A percentile compares a stretch with the other conserved stretches of the same genome.
These are phyloP conservation scores for Nannochloris sp. DNA, from an alignment of 139 green algal genomes.

Conservation along the genomic window DNA sequence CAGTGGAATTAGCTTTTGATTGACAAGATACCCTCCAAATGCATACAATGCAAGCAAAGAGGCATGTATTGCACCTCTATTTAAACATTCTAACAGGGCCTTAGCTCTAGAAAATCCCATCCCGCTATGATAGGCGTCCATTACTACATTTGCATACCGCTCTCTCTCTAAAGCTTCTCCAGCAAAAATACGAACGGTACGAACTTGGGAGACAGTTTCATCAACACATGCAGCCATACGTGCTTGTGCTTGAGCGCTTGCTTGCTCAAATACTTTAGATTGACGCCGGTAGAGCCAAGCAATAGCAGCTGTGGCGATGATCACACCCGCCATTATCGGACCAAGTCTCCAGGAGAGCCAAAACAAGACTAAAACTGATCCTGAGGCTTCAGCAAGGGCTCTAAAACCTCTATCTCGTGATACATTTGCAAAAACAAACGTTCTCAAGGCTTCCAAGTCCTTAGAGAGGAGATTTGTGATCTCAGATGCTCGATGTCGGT, in stretches of 20 bases:
- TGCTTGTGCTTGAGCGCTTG: constrained; percentile 38
- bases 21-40: constrained; percentile 72
- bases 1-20: constrained; percentile 56
- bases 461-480: constrained; percentile 65
- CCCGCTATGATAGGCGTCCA: constrained; percentile 47
- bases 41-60: constrained; percentile 73
- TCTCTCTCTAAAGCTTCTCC: constrained; percentile 77
- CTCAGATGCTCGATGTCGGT: constrained; percentile 44
- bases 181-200: constrained; percentile 67
- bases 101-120: constrained; percentile 69
- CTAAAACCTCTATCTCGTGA: constrained; percentile 67
- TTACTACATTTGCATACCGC: constrained; percentile 65
- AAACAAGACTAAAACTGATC: constrained; percentile 57
- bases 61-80: constrained; percentile 63
- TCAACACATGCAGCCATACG: constrained; percentile 54
- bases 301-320: constrained; percentile 58
- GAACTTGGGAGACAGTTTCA: constrained; percentile 51
- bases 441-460: constrained; percentile 75
- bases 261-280: constrained; percentile 48
- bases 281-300: constrained; percentile 63
- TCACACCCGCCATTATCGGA: constrained; percentile 67
- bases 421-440: constrained; percentile 74
- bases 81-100: constrained; percentile 52
- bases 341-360: constrained; percentile 75
- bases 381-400: constrained; percentile 63